Base-by-base conservation (phyloP, 73 alveolate genomes). In the Tetrahymena thermophila region DNA sequence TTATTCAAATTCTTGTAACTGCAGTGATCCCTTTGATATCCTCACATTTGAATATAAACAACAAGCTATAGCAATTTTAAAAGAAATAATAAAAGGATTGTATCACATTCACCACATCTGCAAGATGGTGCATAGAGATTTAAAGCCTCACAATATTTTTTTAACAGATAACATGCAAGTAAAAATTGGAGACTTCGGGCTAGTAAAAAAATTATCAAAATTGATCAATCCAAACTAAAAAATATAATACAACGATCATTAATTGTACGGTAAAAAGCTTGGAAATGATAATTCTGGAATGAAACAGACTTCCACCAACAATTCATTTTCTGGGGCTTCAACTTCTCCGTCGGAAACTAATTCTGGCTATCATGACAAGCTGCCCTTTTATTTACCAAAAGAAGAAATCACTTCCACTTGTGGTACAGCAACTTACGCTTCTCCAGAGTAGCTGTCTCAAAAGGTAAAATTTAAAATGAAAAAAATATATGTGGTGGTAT, bases 171-270 rank as follows among this genome's bases (percentile, higher is more conserved):
- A 85, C 15, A 94, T 85, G 34, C 85, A 94, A 85, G 96, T 94
- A 3, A 94, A 94, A 28, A 94, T 94, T 85, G 96, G 96, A n/a
- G 96, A 94, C 35, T 94, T 94, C 42, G 96, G 96, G 35, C 34
- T 94, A 84, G 96, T 94, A 10, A 43, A 94, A 84, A 83, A 85
- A 15, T 40, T 94, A 19, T 71, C 89, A n/a, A 71, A 71, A 19
- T 13, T 71, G 8, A 71, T 71, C 89, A 71, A 71, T 71, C 89
- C 89, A 28, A 71, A 71, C 37, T 21, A 71, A 71, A 71, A 71
- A 71, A 71, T 71, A 0, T 34, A 71, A 71, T 71, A 71, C 37
- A 71, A 71, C 13, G 89, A 71, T 71, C 89, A 71, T 21, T 71
- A 71, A 8, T 19, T 71, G 37, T 71, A 71, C n/a, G 89, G 89